Evolutionary conservation across 768 basidiomycete genomes (phyloP).

Genomic region (Pulveroboletus frians): DNA sequence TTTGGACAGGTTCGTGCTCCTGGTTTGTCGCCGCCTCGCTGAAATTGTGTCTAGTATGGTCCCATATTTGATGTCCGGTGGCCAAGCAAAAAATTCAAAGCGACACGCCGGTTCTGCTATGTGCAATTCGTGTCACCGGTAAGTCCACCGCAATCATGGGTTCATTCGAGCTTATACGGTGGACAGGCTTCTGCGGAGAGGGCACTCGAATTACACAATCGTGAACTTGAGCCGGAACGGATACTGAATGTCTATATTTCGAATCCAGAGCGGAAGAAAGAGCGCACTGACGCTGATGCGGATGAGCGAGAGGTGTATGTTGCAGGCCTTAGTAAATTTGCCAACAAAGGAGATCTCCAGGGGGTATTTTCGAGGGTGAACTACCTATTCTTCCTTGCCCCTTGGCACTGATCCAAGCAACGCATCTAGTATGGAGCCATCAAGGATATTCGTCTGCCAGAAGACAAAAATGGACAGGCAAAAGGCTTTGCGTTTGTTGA

Average conservation of each 20-base stretch:
- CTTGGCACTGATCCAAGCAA: constrained; percentile 2
- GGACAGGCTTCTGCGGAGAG: constrained; percentile 61
- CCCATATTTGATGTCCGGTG: constrained; percentile 91
- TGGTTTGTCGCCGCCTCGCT: not conserved
- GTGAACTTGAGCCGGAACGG: constrained; percentile 65
- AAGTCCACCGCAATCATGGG: constrained; percentile 24
- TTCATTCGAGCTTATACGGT: not conserved
- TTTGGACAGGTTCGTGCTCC: constrained; percentile 62
- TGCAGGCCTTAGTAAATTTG: constrained; percentile 76
- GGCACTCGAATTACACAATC: constrained; percentile 76
- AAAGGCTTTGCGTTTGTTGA: constrained; percentile 94
- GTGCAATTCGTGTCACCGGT: constrained; percentile 87
- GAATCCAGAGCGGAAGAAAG: constrained; percentile 84
- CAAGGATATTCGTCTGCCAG: constrained; percentile 75
- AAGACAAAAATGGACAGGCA: constrained; percentile 61
- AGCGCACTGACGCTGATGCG: constrained; percentile 83
- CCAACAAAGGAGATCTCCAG: constrained; percentile 70
- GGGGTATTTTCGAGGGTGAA: constrained; percentile 74
- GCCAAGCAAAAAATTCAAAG: constrained; percentile 97
- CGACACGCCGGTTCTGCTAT: constrained; percentile 87
- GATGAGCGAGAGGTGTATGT: constrained; percentile 85
- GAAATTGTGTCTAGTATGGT: constrained; percentile 59
- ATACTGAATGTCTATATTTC: constrained; percentile 78
- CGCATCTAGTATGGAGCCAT: constrained; percentile 66
- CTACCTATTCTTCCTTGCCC: not conserved